phyloP scores from a whole-genome alignment of 257 asterid genomes.

The Dorcoceras hygrometricum region DNA sequence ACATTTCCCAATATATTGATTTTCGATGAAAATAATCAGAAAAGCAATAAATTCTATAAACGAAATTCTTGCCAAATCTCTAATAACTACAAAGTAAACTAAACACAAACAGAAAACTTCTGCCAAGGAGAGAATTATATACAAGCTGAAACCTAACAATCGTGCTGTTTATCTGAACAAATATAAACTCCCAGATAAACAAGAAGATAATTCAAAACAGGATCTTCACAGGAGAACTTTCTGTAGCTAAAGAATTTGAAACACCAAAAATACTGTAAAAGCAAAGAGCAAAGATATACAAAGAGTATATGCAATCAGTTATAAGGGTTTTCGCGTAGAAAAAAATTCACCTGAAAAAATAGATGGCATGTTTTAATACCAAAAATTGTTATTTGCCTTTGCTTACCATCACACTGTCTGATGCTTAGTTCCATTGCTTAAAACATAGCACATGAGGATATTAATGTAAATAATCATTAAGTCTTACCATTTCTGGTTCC shows the following conservation, averaged over 20 bases:
- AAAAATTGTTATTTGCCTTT: not conserved
- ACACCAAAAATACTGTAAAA: too few species aligned
- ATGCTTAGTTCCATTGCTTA: not conserved
- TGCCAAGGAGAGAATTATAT: too few species aligned
- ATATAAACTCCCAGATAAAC: too few species aligned
- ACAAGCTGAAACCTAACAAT: not conserved
- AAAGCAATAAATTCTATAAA: too few species aligned
- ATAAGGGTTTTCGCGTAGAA: too few species aligned
- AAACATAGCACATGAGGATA: not conserved
- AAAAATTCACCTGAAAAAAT: not conserved
- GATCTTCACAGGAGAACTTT: not conserved
- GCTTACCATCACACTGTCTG: not conserved
- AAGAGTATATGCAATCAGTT: too few species aligned
- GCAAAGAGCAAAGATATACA: too few species aligned
- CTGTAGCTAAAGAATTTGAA: too few species aligned
- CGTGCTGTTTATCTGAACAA: too few species aligned
- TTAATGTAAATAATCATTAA: not conserved
- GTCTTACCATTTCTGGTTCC: conserved; percentile 78
- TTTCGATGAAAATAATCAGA: too few species aligned
- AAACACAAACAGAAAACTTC: not conserved
- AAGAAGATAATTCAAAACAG: not conserved
- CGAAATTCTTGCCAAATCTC: too few species aligned
- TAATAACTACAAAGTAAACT: not conserved
- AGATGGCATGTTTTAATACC: not conserved
- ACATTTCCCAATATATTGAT: too few species aligned